Percentiles rank a stretch among this genome's conserved stretches.
Evolutionary conservation across 2,329 filamentous ascomycete species (phyloP).

Genomic region (Trichoderma sp.): DNA sequence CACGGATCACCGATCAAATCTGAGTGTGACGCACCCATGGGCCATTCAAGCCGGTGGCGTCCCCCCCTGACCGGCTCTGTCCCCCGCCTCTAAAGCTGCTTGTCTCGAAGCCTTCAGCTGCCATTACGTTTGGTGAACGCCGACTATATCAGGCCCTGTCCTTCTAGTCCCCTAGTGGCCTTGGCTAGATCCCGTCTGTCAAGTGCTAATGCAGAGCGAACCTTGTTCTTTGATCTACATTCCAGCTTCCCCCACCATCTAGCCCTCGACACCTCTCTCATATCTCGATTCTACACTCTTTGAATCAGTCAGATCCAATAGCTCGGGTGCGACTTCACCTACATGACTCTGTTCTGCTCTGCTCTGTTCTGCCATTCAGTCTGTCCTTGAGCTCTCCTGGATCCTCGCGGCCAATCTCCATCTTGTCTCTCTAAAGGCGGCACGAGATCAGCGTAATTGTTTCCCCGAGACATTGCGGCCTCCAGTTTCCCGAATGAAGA

Average conservation of each 20-base stretch:
- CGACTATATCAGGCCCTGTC: neutral
- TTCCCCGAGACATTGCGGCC: conserved; percentile 7
- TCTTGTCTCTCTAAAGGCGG: neutral
- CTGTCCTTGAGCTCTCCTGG: neutral
- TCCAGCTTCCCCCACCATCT: neutral
- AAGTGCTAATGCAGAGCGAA: neutral
- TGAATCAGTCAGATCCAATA: neutral
- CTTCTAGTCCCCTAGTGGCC: neutral
- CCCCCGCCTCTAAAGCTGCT: neutral
- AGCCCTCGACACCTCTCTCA: neutral
- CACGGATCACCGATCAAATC: neutral
- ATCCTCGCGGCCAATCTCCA: neutral
- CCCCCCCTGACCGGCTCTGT: neutral
- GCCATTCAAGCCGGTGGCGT: neutral
- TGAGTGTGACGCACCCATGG: neutral
- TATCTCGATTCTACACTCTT: neutral
- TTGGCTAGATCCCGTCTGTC: neutral
- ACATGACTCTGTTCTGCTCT: neutral
- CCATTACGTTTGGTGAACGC: neutral
- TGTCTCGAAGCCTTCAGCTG: conserved; percentile 1
- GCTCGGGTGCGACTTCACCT: neutral
- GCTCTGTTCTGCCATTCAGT: neutral
- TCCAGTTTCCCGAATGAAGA: neutral
- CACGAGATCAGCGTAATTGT: neutral
- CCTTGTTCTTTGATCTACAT: neutral